phyloP scores from a whole-genome alignment of 371 early-diverging fungal genomes.

The Rhizomucor pusillus region DNA sequence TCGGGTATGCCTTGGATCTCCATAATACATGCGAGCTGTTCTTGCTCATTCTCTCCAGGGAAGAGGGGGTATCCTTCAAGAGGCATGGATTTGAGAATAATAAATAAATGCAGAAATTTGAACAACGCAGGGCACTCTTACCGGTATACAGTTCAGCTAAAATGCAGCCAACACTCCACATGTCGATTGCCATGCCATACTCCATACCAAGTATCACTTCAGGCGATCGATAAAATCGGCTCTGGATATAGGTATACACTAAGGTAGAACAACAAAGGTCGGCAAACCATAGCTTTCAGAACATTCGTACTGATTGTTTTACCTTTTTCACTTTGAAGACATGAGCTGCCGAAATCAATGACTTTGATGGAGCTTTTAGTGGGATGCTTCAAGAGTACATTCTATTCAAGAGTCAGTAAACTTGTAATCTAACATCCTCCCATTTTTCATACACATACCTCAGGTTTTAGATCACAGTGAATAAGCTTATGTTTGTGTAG shows the following conservation, averaged over 20 bases:
- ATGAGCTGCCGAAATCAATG: slow-evolving; percentile 98
- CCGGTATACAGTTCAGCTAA: slow-evolving; percentile 94
- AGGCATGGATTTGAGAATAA: too few species aligned
- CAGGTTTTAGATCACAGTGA: slow-evolving; percentile 98
- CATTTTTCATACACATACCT: too few species aligned
- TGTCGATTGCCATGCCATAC: slow-evolving; percentile 95
- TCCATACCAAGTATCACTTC: slow-evolving; percentile 92
- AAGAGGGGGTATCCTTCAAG: slow-evolving; percentile 92
- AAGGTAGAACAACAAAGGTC: slow-evolving; percentile 1
- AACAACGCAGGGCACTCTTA: neutral
- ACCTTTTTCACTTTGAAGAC: slow-evolving; percentile 77
- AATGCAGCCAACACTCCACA: slow-evolving; percentile 99
- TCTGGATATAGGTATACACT: slow-evolving; percentile 97
- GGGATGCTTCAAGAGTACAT: slow-evolving; percentile 74
- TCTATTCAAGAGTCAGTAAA: slow-evolving; percentile 25
- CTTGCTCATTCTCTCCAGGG: slow-evolving; percentile 96
- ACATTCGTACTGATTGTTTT: slow-evolving; percentile 9
- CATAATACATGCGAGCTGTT: slow-evolving; percentile 93
- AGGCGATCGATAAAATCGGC: slow-evolving; percentile 96
- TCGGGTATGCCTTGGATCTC: slow-evolving; percentile 87
- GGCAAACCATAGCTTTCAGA: neutral
- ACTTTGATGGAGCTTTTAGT: slow-evolving; percentile 87
- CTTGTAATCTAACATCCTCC: too few species aligned
- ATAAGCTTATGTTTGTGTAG: slow-evolving; percentile 75
- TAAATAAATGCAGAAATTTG: neutral